Evolutionary conservation across 1,139 yeast species (phyloP).

Genomic region (Debaryomycetaceae sp.): DNA sequence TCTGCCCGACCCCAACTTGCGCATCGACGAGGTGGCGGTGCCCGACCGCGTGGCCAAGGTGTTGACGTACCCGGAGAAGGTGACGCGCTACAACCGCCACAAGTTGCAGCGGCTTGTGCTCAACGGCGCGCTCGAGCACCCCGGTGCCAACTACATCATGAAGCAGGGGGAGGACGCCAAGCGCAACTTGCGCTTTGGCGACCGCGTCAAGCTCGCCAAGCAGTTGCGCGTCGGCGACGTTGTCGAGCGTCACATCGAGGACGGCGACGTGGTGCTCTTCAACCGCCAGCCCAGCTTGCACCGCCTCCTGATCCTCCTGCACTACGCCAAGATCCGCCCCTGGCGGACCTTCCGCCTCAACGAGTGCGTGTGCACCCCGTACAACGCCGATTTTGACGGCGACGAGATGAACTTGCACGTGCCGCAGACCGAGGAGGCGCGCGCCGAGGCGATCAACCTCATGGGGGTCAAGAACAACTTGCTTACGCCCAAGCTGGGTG

Average conservation of each 20-base stretch:
- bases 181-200: conserved; percentile 86
- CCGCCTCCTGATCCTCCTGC: conserved; percentile 88
- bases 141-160: conserved; percentile 91
- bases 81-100: conserved; percentile 79
- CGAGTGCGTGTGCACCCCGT: conserved; percentile 99
- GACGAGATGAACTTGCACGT: conserved; percentile 99
- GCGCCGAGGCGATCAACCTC: conserved; percentile 94
- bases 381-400: conserved; percentile 99
- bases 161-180: conserved; percentile 83
- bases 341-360: conserved; percentile 97
- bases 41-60: conserved; percentile 97
- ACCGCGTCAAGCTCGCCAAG: conserved; percentile 71
- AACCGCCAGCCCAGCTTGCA: conserved; percentile 98
- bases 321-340: conserved; percentile 92
- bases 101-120: conserved; percentile 70
- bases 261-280: conserved; percentile 92
- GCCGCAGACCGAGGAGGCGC: conserved; percentile 98
- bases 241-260: conserved; percentile 97
- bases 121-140: conserved; percentile 86
- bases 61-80: conserved; percentile 92
- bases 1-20: conserved; percentile 95
- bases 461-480: conserved; percentile 98
- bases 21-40: conserved; percentile 96
- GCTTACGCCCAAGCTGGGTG: conserved; percentile 95
- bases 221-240: conserved; percentile 81